Evolutionary conservation across 1,139 yeast genomes (phyloP).

Genomic region (Yamadazyma dushanensis): DNA sequence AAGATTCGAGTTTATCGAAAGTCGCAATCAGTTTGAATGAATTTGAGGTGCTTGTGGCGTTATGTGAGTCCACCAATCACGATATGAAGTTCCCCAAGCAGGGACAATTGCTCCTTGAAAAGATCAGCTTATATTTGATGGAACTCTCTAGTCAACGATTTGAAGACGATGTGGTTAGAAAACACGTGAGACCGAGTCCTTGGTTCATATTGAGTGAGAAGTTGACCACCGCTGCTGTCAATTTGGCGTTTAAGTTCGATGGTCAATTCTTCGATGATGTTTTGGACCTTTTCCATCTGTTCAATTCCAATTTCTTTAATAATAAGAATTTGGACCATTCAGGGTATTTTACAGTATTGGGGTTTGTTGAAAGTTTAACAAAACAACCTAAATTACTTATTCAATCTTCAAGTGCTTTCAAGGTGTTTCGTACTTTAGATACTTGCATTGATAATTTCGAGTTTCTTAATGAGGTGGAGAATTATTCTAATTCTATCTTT

Average conservation of each 20-base stretch:
- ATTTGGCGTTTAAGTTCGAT: slow-evolving; percentile 37
- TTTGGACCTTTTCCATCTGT: slow-evolving; percentile 30
- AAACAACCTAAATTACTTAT: slow-evolving; percentile 34
- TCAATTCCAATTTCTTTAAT: slow-evolving; percentile 26
- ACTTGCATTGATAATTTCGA: slow-evolving; percentile 41
- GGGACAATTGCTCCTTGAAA: slow-evolving; percentile 51
- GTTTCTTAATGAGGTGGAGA: slow-evolving; percentile 40
- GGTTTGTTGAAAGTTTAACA: slow-evolving; percentile 46
- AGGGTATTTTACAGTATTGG: slow-evolving; percentile 46
- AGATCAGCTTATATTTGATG: slow-evolving; percentile 57
- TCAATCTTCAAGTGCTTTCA: slow-evolving; percentile 27
- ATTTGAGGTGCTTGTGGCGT: slow-evolving; percentile 68
- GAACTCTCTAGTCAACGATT: slow-evolving; percentile 57
- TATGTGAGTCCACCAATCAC: slow-evolving; percentile 53
- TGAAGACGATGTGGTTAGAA: slow-evolving; percentile 22
- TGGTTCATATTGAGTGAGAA: slow-evolving; percentile 39
- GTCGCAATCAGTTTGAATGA: slow-evolving; percentile 56
- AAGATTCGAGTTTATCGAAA: slow-evolving; percentile 18
- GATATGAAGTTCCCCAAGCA: slow-evolving; percentile 43
- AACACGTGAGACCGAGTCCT: slow-evolving; percentile 31
- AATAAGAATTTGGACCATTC: slow-evolving; percentile 27
- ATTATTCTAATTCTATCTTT: slow-evolving; percentile 29
- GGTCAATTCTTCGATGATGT: slow-evolving; percentile 26
- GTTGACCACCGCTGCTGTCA: slow-evolving; percentile 37
- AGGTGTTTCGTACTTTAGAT: slow-evolving; percentile 36